These are phyloP conservation scores for Amaranthus hypochondriacus DNA, from an alignment of 148 eudicot species.

Conservation along the genomic window DNA sequence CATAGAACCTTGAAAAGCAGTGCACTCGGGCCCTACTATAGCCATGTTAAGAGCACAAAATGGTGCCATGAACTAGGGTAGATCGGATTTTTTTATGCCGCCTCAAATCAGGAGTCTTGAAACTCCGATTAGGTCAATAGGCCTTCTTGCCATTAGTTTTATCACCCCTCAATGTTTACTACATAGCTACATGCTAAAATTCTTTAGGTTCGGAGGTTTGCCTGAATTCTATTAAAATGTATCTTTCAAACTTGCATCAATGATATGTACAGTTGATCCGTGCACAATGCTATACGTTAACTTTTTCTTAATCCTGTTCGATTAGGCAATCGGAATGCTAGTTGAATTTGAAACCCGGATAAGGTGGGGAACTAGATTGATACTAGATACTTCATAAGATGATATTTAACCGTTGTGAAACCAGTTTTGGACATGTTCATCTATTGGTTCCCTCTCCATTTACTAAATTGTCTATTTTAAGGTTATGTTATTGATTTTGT, in stretches of 20 bases:
- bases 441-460: no score
- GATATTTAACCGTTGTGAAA: background rate
- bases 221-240: background rate
- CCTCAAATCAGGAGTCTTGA: background rate
- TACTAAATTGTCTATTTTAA: no score
- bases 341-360: background rate
- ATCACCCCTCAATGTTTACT: no score
- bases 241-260: background rate
- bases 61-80: constrained; percentile 14
- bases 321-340: background rate
- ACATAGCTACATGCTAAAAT: no score
- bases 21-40: constrained; percentile 75
- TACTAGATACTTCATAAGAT: background rate
- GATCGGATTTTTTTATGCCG: constrained; percentile 4
- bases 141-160: no score
- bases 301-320: background rate
- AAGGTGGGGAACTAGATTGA: no score
- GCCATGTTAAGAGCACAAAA: constrained; percentile 57
- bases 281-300: background rate
- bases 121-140: background rate
- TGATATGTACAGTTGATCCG: constrained; percentile 1
- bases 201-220: no score
- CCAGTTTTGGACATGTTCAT: no score
- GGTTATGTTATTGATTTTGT: no score
- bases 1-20: constrained; percentile 54